Evolutionary conservation across 1,284 basidiomycete species (phyloP).

Genomic region (Cutaneotrichosporon sp.): DNA sequence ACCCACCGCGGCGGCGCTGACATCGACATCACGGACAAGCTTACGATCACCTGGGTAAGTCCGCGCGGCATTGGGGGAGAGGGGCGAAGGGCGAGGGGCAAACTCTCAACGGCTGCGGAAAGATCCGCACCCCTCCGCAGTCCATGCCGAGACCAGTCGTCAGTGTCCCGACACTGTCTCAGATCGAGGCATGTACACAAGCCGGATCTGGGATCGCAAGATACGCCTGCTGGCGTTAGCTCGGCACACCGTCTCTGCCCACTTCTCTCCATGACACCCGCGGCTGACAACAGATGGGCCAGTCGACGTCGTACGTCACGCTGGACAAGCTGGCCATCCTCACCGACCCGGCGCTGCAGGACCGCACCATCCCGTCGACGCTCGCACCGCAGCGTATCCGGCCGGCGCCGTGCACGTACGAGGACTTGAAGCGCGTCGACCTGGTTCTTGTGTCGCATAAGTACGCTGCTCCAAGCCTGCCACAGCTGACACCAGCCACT

Average conservation of each 20-base stretch:
- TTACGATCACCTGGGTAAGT: slow-evolving; percentile 49
- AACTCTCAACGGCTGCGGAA: too few species aligned
- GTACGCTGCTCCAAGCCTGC: slow-evolving; percentile 27
- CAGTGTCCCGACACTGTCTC: too few species aligned
- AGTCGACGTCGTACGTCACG: slow-evolving; percentile 56
- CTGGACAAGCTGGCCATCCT: slow-evolving; percentile 56
- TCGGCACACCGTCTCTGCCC: too few species aligned
- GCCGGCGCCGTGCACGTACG: slow-evolving; percentile 52
- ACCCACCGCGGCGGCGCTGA: slow-evolving; percentile 31
- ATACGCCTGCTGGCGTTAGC: too few species aligned
- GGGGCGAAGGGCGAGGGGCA: too few species aligned
- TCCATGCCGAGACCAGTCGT: too few species aligned
- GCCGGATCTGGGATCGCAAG: too few species aligned
- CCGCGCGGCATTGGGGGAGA: not conserved
- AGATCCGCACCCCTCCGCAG: too few species aligned
- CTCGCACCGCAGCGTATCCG: slow-evolving; percentile 54
- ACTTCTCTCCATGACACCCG: too few species aligned
- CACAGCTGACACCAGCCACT: slow-evolving; percentile 40
- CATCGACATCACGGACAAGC: slow-evolving; percentile 46
- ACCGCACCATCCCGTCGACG: slow-evolving; percentile 52
- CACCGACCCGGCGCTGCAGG: slow-evolving; percentile 57
- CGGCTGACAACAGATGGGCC: slow-evolving; percentile 45
- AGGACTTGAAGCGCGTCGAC: slow-evolving; percentile 54
- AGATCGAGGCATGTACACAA: too few species aligned
- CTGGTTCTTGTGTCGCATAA: slow-evolving; percentile 57